Base-by-base conservation (phyloP, 495 filamentous ascomycete genomes). In the Margaritispora aquatica region DNA sequence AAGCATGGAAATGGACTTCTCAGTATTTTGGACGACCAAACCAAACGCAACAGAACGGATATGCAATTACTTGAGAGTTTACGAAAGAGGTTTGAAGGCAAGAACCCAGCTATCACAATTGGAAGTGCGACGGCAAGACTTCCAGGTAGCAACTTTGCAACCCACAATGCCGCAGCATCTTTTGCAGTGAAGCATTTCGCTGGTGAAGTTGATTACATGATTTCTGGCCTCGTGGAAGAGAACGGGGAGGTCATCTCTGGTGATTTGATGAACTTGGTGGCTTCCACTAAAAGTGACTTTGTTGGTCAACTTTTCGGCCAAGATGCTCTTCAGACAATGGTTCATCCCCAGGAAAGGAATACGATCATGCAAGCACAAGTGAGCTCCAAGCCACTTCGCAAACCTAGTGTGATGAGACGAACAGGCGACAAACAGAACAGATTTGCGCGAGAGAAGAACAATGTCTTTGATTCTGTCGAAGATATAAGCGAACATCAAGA, bases 281-380 rank as follows among this genome's bases (percentile, higher is more conserved):
- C 86, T 64, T 83, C 86, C 15, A 92, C 89, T 57, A 89, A 85
- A 66, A 96, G 87, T 70, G 81, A 88, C 57, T 97, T 98, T 65
- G 85, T 98, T 24, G 78, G 84, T 19, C 88, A 92, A 49, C 80
- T 98, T 1, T 97, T 98, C 63, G 91, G 90, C 19, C 94, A 97
- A 71, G 90, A 96, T 66, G 93, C 89, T 5, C 74, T 98, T 38
- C 88, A 94, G 58, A 96, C 90, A 3, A 82, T 96, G 21, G 83
- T 89, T 34, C 94, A 98, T 71, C 92, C 94, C 0, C 87, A 89
- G 59, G 94, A 98, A 72, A 88, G 84, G 69, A 85, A 83, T 0
- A 89, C 94, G 2, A 90, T 98, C 63, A 90, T 97, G 82, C 94
- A 98, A 74, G 94, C 93, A 0, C 91, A 92, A 57, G 89, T 98